Evolutionary conservation across 2,329 filamentous ascomycete species (phyloP).

Genomic region (Trichoderma polysporum): DNA sequence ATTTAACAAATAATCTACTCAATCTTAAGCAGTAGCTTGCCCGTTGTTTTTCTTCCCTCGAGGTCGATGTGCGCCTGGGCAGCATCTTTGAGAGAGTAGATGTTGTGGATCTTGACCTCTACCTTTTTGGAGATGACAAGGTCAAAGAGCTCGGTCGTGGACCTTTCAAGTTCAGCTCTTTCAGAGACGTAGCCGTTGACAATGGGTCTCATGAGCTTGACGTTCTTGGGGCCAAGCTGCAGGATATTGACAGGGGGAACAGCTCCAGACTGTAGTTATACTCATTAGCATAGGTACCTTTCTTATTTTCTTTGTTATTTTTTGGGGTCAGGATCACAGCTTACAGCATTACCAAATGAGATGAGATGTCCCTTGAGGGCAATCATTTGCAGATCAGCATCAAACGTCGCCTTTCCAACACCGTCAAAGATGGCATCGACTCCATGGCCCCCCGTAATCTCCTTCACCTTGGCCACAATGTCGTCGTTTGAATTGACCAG

Average conservation of each 20-base stretch:
- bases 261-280: slow-evolving; percentile 56
- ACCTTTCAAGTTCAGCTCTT: slow-evolving; percentile 68
- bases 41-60: slow-evolving; percentile 77
- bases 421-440: slow-evolving; percentile 80
- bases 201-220: slow-evolving; percentile 72
- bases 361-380: slow-evolving; percentile 75
- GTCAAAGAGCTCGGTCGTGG: slow-evolving; percentile 69
- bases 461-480: slow-evolving; percentile 58
- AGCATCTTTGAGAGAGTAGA: slow-evolving; percentile 74
- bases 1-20: slow-evolving; percentile 12
- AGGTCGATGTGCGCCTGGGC: slow-evolving; percentile 73
- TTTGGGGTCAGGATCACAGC: slow-evolving; percentile 28
- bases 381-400: slow-evolving; percentile 70
- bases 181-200: slow-evolving; percentile 70
- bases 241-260: slow-evolving; percentile 64
- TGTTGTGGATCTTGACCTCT: slow-evolving; percentile 70
- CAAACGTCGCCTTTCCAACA: slow-evolving; percentile 82
- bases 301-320: neutral
- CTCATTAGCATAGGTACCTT: neutral
- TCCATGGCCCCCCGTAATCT: slow-evolving; percentile 71
- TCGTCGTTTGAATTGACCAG: slow-evolving; percentile 68
- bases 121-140: slow-evolving; percentile 69
- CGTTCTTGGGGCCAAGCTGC: slow-evolving; percentile 69
- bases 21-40: slow-evolving; percentile 75
- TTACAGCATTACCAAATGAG: slow-evolving; percentile 76